Conservation (phyloP, 345 rosid genomes). For the Populus tremula region DNA sequence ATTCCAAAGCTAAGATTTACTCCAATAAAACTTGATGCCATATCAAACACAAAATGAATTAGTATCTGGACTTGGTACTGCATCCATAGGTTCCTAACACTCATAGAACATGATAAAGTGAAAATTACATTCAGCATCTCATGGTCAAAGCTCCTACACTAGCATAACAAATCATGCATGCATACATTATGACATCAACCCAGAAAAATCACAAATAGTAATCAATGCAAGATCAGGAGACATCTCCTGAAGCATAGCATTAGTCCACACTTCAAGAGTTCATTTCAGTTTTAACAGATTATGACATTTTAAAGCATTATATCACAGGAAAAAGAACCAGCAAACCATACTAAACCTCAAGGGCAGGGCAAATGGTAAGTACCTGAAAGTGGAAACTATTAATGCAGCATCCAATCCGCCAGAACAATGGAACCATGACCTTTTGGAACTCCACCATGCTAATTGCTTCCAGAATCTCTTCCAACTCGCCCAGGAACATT, state of each 20-base stretch:
- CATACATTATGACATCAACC: neutral
- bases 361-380: neutral
- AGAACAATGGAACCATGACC: conserved; percentile 74
- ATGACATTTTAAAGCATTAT: neutral
- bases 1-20: neutral
- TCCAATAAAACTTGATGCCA: neutral
- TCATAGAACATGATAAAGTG: neutral
- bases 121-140: neutral
- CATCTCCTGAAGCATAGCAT: neutral
- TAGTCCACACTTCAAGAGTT: neutral
- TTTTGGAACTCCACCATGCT: conserved; percentile 72
- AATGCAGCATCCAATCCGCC: conserved; percentile 72
- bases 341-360: neutral
- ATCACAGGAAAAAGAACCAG: neutral
- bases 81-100: neutral
- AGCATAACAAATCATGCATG: neutral
- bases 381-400: conserved; percentile 90
- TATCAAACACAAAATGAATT: neutral
- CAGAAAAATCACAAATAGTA: neutral
- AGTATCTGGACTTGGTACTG: neutral
- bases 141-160: neutral
- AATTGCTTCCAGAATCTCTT: conserved; percentile 74
- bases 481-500: conserved; percentile 78
- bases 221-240: neutral
- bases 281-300: neutral